phyloP scores from a whole-genome alignment of 805 yeast genomes.

The Saccharomycopsis selenospora region DNA sequence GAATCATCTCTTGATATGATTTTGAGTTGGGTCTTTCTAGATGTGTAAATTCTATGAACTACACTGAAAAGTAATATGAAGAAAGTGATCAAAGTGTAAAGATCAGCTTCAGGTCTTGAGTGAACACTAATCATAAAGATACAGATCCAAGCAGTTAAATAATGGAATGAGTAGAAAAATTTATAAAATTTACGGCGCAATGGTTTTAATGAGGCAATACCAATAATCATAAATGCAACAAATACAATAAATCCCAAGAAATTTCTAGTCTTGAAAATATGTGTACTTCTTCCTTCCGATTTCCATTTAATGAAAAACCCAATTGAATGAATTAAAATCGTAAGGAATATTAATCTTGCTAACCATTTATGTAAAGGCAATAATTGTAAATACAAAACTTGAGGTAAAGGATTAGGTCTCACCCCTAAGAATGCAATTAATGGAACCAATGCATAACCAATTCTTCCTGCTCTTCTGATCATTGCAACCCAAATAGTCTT shows the following conservation, averaged over 20 bases:
- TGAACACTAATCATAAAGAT: conserved; percentile 46
- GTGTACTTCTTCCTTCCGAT: conserved; percentile 28
- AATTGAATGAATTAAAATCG: conserved; percentile 43
- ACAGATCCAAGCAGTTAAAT: conserved; percentile 39
- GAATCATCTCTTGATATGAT: conserved; percentile 24
- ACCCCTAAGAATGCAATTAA: conserved; percentile 48
- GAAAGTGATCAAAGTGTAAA: conserved; percentile 28
- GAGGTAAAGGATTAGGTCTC: conserved; percentile 45
- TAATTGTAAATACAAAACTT: conserved; percentile 46
- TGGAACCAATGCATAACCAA: conserved; percentile 52
- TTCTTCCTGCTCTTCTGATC: conserved; percentile 54
- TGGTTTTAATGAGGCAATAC: conserved; percentile 40
- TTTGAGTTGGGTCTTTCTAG: conserved; percentile 10
- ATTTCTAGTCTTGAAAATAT: conserved; percentile 36
- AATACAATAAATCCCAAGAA: conserved; percentile 46
- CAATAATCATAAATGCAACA: conserved; percentile 30
- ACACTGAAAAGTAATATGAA: conserved; percentile 33
- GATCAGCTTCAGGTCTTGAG: conserved; percentile 61
- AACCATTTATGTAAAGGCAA: conserved; percentile 65
- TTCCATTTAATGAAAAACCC: conserved; percentile 48
- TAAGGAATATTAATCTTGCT: conserved; percentile 46
- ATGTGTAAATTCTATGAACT: conserved; percentile 28
- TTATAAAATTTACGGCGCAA: conserved; percentile 45
- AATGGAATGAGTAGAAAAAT: conserved; percentile 51
- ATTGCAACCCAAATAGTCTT: conserved; percentile 31